Conservation (phyloP, 2,329 filamentous ascomycete genomes). For the Lasiodiplodia gonubiensis region DNA sequence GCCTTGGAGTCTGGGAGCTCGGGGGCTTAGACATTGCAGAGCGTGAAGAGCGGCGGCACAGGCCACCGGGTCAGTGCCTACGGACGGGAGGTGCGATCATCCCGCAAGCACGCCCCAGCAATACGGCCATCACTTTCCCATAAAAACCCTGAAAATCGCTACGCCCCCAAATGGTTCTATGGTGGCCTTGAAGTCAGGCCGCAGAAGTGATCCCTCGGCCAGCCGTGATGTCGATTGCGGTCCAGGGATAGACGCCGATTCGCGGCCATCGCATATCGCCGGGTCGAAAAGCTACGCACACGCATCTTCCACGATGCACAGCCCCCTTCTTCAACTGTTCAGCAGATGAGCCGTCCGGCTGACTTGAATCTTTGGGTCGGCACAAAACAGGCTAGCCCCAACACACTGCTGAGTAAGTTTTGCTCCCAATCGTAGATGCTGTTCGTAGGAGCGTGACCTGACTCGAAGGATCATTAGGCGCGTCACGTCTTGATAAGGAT, state of each 20-base stretch:
- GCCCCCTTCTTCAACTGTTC: background rate
- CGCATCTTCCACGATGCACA: background rate
- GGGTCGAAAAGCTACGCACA: background rate
- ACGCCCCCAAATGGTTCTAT: background rate
- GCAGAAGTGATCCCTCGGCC: background rate
- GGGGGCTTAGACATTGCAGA: background rate
- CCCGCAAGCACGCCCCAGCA: conserved; percentile 4
- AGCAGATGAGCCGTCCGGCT: background rate
- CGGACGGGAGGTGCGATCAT: conserved; percentile 9
- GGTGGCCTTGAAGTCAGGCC: background rate
- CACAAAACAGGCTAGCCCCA: background rate
- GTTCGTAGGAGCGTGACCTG: too few relatives aligned
- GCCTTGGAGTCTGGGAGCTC: background rate
- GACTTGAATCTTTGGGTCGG: background rate
- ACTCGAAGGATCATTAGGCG: too few relatives aligned
- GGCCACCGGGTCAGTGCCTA: background rate
- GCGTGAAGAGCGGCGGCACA: background rate
- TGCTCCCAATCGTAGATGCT: too few relatives aligned
- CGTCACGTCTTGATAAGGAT: too few relatives aligned
- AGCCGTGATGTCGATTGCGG: background rate
- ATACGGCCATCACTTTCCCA: background rate
- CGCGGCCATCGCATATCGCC: background rate
- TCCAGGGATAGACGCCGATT: background rate
- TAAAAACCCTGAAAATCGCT: background rate
- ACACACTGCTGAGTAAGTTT: background rate